Conservation (phyloP, 345 rosid genomes). For the Eucalyptus polyanthemos region DNA sequence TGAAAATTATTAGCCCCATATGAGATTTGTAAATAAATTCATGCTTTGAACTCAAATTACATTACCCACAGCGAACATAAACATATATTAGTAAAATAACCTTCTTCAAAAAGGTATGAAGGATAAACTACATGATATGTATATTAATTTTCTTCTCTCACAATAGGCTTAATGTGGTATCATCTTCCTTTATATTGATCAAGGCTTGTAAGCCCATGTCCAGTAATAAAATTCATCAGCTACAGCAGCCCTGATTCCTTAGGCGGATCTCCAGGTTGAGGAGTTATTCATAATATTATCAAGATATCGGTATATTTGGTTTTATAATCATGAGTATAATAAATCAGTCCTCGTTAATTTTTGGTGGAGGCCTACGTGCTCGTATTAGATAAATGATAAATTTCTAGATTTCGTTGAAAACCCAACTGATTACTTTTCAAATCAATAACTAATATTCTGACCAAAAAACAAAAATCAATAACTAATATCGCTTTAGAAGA, state of each 20-base stretch:
- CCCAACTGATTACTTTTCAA: neutral
- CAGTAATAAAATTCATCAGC: neutral
- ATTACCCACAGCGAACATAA: neutral
- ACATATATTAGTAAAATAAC: neutral
- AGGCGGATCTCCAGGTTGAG: neutral
- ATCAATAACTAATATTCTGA: neutral
- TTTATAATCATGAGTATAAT: neutral
- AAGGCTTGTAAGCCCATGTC: neutral
- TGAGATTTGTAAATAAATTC: neutral
- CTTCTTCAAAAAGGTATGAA: too few relatives aligned
- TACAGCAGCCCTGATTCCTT: neutral
- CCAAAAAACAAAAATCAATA: too few relatives aligned
- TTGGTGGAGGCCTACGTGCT: neutral
- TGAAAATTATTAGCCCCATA: neutral
- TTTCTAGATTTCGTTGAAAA: neutral
- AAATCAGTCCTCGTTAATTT: neutral
- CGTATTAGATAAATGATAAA: neutral
- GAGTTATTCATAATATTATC: neutral
- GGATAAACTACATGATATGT: neutral
- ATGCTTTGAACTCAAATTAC: neutral
- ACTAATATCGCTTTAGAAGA: neutral
- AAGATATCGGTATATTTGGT: neutral
- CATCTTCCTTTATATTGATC: neutral
- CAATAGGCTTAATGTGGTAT: neutral
- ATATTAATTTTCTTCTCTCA: neutral